Conservation (phyloP, 2,329 filamentous ascomycete genomes). For the Colletotrichum orchidophilum region DNA sequence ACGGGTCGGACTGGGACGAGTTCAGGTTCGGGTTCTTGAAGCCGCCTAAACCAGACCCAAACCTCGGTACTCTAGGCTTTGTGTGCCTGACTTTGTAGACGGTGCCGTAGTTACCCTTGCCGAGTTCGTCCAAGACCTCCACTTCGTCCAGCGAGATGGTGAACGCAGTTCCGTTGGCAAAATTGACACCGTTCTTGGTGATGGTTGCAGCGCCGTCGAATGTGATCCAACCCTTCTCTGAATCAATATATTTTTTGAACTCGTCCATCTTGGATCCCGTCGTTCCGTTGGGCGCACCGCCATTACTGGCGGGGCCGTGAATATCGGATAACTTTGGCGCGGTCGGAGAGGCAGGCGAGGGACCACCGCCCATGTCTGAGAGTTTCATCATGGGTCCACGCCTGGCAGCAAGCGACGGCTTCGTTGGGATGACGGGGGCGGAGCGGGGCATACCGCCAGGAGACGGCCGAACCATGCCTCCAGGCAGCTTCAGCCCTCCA, state of each 20-base stretch:
- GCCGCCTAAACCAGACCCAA: slow-evolving; percentile 66
- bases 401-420: slow-evolving; percentile 73
- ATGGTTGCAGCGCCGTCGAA: slow-evolving; percentile 95
- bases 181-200: slow-evolving; percentile 89
- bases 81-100: slow-evolving; percentile 96
- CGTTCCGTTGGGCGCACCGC: slow-evolving; percentile 46
- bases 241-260: slow-evolving; percentile 84
- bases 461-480: slow-evolving; percentile 53
- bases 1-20: slow-evolving; percentile 48
- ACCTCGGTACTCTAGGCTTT: slow-evolving; percentile 67
- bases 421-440: slow-evolving; percentile 57
- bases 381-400: slow-evolving; percentile 70
- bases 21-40: slow-evolving; percentile 53
- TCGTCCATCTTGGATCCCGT: slow-evolving; percentile 64
- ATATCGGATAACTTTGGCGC: slow-evolving; percentile 31
- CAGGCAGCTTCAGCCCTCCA: slow-evolving; percentile 51
- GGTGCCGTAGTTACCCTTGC: slow-evolving; percentile 98
- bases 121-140: slow-evolving; percentile 89
- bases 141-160: slow-evolving; percentile 96
- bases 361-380: slow-evolving; percentile 56
- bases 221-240: slow-evolving; percentile 88
- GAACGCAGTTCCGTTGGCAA: slow-evolving; percentile 88
- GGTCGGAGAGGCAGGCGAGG: slow-evolving; percentile 50
- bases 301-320: slow-evolving; percentile 15
- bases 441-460: slow-evolving; percentile 62